phyloP scores from a whole-genome alignment of 805 yeast genomes.

The Starmerella vaccinii region DNA sequence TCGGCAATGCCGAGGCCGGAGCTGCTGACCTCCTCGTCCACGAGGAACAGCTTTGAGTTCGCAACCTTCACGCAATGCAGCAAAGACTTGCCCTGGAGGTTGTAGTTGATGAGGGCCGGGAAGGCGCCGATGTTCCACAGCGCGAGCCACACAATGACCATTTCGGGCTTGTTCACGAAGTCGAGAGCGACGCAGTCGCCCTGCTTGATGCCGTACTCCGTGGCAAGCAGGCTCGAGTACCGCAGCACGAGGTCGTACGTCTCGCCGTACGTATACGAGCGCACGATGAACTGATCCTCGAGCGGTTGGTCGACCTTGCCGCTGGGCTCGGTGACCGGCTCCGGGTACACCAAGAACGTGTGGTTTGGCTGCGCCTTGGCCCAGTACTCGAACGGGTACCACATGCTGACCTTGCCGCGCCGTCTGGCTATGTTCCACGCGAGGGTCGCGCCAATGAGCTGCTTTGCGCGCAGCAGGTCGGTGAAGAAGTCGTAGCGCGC shows the following conservation, averaged over 20 bases:
- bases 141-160: conserved; percentile 70
- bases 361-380: conserved; percentile 42
- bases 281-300: conserved; percentile 50
- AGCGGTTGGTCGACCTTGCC: conserved; percentile 14
- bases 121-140: conserved; percentile 84
- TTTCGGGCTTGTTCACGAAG: conserved; percentile 74
- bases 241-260: conserved; percentile 55
- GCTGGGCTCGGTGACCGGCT: conserved; percentile 35
- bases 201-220: conserved; percentile 52
- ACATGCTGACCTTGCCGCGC: conserved; percentile 39
- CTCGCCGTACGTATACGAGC: conserved; percentile 57
- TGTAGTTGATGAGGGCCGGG: conserved; percentile 81
- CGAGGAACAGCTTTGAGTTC: conserved; percentile 51
- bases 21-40: conserved; percentile 58
- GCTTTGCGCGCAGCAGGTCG: conserved; percentile 17
- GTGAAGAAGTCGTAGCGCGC: conserved; percentile 15
- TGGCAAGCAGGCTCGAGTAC: conserved; percentile 52
- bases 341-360: conserved; percentile 54
- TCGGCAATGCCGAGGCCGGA: conserved; percentile 43
- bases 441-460: conserved; percentile 11
- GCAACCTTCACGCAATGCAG: conserved; percentile 70
- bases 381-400: conserved; percentile 59
- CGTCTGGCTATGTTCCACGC: conserved; percentile 7
- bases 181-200: conserved; percentile 66
- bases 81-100: conserved; percentile 60